Evolutionary conservation across 352 stramenopile species (phyloP), one percentile per base, ranked within the genome.

Genomic region (Thraustochytrium striatum): DNA sequence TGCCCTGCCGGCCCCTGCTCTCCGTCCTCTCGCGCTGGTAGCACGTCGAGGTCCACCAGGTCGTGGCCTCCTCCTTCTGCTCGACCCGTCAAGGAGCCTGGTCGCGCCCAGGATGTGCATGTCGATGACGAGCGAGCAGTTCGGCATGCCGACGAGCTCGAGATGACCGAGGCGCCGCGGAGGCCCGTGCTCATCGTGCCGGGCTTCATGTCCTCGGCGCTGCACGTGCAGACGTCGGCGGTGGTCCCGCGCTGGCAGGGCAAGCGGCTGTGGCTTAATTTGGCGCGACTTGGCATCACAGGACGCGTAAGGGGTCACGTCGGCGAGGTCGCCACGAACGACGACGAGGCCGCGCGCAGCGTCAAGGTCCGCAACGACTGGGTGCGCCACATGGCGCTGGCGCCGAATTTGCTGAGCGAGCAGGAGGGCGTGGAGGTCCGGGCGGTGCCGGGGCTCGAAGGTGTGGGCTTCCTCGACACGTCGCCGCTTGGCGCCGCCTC

Each of bases 151-250:
- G n/a, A n/a, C n/a, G n/a, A n/a, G n/a, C n/a, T n/a, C n/a, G n/a
- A n/a, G n/a, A n/a, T n/a, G n/a, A n/a, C n/a, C n/a, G 47, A 55
- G 47, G 25, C 65, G 30, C 19, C 25, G 43, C 44, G 65, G 19
- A 58, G 61, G 16, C 85, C 85, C 3, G 83, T 87, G 16, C 59
- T 89, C 1, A 89, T 89, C 30, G 82, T 89, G 55, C 85, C 85
- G 7, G 85, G 85, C 3, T 86, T 89, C 57, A 89, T 89, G 85
- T 82, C 52, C n/a, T 84, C 44, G 36, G 83, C 72, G 16, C 70
- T 86, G 7, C 57, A 38, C 13, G 62, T 85, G 2, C 3, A 80
- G 70, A 79, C 68, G 39, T 84, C 3, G 8, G 78, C 58, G 43
- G 68, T 61, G 61, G 78, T 41, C 44, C 83, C 36, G 59, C 81